phyloP scores from a whole-genome alignment of 805 yeast genomes.

The Nakazawaea anatomiae region DNA sequence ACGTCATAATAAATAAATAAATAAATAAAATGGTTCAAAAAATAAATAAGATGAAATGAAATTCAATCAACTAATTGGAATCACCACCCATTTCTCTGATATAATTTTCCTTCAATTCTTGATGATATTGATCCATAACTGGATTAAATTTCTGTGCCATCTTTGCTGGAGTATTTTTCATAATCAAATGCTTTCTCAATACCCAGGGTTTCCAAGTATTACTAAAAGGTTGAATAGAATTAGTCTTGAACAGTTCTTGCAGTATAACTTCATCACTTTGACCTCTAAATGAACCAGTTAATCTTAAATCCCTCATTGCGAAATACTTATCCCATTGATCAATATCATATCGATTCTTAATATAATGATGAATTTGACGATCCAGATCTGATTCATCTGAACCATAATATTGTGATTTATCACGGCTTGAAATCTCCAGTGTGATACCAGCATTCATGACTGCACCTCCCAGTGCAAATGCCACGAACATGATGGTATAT shows the following conservation, averaged over 20 bases:
- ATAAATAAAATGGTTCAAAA: not conserved
- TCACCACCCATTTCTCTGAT: slow-evolving; percentile 27
- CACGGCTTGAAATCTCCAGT: slow-evolving; percentile 13
- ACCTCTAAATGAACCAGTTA: slow-evolving; percentile 71
- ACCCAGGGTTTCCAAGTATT: slow-evolving; percentile 29
- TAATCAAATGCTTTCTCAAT: slow-evolving; percentile 30
- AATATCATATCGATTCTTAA: slow-evolving; percentile 46
- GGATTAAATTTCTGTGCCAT: slow-evolving; percentile 29
- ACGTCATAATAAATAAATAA: not conserved
- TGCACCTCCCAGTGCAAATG: slow-evolving; percentile 50
- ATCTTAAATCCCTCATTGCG: slow-evolving; percentile 70
- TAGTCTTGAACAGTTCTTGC: slow-evolving; percentile 74
- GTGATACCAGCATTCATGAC: slow-evolving; percentile 29
- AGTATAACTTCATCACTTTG: slow-evolving; percentile 64
- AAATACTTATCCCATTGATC: slow-evolving; percentile 49
- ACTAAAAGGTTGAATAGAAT: slow-evolving; percentile 36
- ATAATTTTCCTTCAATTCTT: slow-evolving; percentile 28
- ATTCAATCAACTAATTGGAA: not conserved
- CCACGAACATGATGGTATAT: slow-evolving; percentile 49
- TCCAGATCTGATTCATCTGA: slow-evolving; percentile 33
- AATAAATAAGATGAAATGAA: not conserved
- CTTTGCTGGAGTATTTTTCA: slow-evolving; percentile 32
- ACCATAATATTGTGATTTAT: slow-evolving; percentile 23
- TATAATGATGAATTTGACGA: slow-evolving; percentile 39
- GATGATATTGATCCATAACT: slow-evolving; percentile 24